Percentiles rank a stretch among this genome's conserved stretches.
Conservation (phyloP, 441 rosid genomes). For the Gossypium schwendimanii region DNA sequence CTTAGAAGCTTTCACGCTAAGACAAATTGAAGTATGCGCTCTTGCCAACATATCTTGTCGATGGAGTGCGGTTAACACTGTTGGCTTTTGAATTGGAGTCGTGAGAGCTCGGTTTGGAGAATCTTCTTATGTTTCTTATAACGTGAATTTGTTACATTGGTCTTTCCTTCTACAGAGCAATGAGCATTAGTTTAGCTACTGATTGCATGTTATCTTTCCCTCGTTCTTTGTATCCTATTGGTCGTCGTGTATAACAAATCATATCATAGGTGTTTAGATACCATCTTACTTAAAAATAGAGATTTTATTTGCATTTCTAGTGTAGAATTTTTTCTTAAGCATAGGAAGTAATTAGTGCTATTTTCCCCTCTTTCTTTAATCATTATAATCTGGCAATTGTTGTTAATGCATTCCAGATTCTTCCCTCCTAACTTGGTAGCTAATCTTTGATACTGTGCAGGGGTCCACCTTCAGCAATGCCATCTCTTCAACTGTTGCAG, state of each 20-base stretch:
- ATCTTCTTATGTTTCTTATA: neutral
- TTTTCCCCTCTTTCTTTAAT: neutral
- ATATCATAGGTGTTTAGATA: no score
- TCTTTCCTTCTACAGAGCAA: neutral
- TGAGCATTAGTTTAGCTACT: neutral
- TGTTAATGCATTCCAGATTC: conserved; percentile 28
- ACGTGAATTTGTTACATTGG: neutral
- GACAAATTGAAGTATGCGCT: conserved; percentile 11
- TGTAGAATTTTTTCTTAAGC: no score
- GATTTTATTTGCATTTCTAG: no score
- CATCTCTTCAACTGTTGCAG: conserved; percentile 87
- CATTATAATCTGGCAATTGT: neutral
- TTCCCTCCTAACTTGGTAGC: conserved; percentile 21
- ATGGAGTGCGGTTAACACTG: conserved; percentile 24
- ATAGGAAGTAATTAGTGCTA: no score
- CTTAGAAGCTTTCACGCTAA: conserved; percentile 4
- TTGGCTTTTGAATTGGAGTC: neutral
- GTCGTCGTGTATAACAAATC: no score
- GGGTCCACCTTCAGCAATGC: conserved; percentile 45
- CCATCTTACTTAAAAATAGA: no score
- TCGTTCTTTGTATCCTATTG: neutral
- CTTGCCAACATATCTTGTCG: neutral
- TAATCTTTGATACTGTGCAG: conserved; percentile 22
- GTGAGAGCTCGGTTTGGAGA: conserved; percentile 3
- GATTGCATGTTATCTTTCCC: neutral